These are phyloP conservation scores for Alternaria gaisen DNA, from an alignment of 2,329 filamentous ascomycete species.

Conservation along the genomic window DNA sequence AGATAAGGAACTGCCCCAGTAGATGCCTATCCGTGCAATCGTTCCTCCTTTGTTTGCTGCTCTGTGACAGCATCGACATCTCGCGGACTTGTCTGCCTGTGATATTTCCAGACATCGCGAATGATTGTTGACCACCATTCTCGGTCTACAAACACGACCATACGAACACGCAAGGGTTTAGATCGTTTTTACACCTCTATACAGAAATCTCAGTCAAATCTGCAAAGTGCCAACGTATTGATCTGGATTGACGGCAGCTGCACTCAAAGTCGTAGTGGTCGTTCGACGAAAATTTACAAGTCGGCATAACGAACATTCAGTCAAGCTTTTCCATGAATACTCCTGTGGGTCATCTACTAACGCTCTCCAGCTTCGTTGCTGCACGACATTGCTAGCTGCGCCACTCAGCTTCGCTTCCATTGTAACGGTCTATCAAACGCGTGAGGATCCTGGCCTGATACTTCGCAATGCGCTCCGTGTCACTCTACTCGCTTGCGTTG, in stretches of 20 bases:
- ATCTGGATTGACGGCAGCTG: neutral
- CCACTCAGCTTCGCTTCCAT: neutral
- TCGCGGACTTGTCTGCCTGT: neutral
- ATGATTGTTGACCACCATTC: neutral
- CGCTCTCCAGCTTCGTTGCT: constrained; percentile 3
- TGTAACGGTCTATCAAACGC: neutral
- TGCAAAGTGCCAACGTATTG: neutral
- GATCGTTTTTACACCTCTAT: neutral
- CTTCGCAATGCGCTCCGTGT: neutral
- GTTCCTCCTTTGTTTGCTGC: neutral
- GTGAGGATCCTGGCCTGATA: neutral
- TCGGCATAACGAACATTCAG: neutral
- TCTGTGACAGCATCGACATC: neutral
- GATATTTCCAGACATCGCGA: neutral
- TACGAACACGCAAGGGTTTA: neutral
- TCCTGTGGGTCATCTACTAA: constrained; percentile 1
- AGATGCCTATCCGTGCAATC: neutral
- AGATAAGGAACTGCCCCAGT: neutral
- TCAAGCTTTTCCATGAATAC: constrained; percentile 5
- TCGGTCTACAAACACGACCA: neutral
- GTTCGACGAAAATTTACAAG: neutral
- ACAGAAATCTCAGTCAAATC: neutral
- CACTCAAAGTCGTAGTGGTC: neutral
- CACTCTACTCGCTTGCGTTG: constrained; percentile 10
- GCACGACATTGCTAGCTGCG: constrained; percentile 8